phyloP scores from a whole-genome alignment of 2,329 filamentous ascomycete species.

The Colletotrichum spinosum region DNA sequence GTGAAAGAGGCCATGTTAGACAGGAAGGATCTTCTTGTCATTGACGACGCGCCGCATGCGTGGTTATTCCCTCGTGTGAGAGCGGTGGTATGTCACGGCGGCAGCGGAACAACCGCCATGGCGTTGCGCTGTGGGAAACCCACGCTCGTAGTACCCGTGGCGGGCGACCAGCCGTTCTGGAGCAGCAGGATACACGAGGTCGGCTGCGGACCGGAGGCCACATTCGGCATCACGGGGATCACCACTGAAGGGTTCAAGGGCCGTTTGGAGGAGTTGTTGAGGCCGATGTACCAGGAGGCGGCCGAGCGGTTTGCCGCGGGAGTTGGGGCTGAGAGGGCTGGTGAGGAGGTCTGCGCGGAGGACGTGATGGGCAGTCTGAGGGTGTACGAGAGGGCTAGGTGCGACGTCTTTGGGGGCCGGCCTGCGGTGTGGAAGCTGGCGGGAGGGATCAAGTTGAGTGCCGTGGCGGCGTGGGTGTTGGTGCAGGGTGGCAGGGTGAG shows the following conservation, averaged over 20 bases:
- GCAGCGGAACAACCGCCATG: constrained; percentile 31
- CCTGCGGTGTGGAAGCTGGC: constrained; percentile 26
- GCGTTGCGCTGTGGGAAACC: constrained; percentile 30
- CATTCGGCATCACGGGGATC: constrained; percentile 11
- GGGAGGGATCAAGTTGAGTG: constrained; percentile 11
- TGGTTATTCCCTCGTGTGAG: constrained; percentile 32
- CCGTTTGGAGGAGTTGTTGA: constrained; percentile 17
- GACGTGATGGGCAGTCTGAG: neutral
- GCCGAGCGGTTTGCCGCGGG: constrained; percentile 7
- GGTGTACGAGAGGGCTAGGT: constrained; percentile 28
- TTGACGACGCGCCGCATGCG: constrained; percentile 33
- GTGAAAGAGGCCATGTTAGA: neutral
- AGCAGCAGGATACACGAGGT: constrained; percentile 5
- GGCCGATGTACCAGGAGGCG: constrained; percentile 13
- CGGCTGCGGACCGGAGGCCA: constrained; percentile 23
- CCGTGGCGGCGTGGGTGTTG: constrained; percentile 30
- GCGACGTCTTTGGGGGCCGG: constrained; percentile 3
- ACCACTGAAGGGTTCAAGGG: constrained; percentile 6
- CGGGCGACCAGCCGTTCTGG: constrained; percentile 36
- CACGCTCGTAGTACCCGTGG: constrained; percentile 31
- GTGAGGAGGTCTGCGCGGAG: constrained; percentile 27
- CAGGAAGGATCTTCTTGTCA: constrained; percentile 4
- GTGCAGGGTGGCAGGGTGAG: constrained; percentile 12
- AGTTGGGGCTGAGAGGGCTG: constrained; percentile 19
- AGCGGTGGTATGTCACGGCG: constrained; percentile 34